A percentile compares a stretch with the other conserved stretches of the same genome.
Evolutionary conservation across 2,329 filamentous ascomycete genomes (phyloP).

Genomic region (Pseudopithomyces chartarum): DNA sequence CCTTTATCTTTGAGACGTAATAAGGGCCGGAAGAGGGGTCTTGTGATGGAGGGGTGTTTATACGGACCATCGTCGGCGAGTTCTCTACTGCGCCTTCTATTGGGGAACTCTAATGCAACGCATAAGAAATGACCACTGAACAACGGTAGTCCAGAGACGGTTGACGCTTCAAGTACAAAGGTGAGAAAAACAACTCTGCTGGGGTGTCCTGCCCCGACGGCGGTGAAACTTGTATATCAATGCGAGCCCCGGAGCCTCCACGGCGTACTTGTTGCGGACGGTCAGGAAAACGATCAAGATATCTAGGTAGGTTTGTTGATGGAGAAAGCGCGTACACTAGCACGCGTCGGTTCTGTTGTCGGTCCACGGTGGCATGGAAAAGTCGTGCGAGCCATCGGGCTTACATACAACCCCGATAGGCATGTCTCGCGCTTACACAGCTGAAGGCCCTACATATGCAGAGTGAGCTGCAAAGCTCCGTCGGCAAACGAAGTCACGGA

Average conservation of each 20-base stretch:
- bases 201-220: background rate
- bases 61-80: too few relatives aligned
- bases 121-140: background rate
- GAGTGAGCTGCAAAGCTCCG: slow-evolving; percentile 1
- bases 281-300: background rate
- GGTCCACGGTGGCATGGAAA: background rate
- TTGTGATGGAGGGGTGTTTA: background rate
- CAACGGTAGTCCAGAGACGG: background rate
- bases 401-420: background rate
- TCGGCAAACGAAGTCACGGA: background rate
- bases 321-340: slow-evolving; percentile 4
- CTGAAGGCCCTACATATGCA: background rate
- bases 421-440: slow-evolving; percentile 3
- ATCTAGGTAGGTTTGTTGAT: background rate
- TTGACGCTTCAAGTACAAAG: background rate
- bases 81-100: too few relatives aligned
- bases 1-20: background rate
- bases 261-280: background rate
- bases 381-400: background rate
- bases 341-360: background rate
- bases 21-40: background rate
- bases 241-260: background rate
- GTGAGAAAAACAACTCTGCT: background rate
- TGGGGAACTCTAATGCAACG: background rate
- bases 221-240: background rate